Base-by-base conservation (phyloP, 768 basidiomycete genomes). In the Termitomyces sp. region DNA sequence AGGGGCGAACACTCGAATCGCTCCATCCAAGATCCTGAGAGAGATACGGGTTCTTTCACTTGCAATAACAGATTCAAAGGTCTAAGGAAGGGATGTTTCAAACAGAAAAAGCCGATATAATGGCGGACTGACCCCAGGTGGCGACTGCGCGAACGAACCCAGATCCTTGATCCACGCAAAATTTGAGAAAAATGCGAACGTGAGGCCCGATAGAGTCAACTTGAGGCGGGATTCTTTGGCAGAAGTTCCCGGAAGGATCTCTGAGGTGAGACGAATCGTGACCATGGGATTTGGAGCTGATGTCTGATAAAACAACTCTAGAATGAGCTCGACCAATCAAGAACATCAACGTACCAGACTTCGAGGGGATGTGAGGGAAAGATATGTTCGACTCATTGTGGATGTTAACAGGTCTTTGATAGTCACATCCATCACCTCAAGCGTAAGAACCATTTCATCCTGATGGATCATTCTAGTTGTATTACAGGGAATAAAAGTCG, bases 31-130 rank as follows among this genome's bases (percentile, higher is more conserved):
- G 22, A 94, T 64, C 60, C 79, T 81, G 34, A 95, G 59, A n/a
- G 78, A 74, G 26, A 98, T 71, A 12, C 77, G 75, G 6, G 94
- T 98, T 43, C 88, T 74, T 68, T 98, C 97, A 55, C 80, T 93
- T 1, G 97, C 97, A 16, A 94, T 84, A 13, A 97, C 94, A 24
- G 92, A 81, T 69, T 95, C 95, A 66, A 99, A 99, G 0, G 90
- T 88, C 94, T 77, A 49, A 32, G 6, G 36, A 27, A 32, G 6
- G 36, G 26, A 48, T 29, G 48, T 26, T 18, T 22, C 56, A 31
- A 3, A 48, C 27, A 20, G 29, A 20, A 54, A 53, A 20, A 5
- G 37, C n/a, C 36, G 2, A 48, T 41, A 56, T 7, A 20, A 39
- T 22, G 41, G 27, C 32, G 52, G 27, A 78, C 89, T 60, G 71